Conservation (phyloP, 306 rosid species). For the Spatholobus suberectus region DNA sequence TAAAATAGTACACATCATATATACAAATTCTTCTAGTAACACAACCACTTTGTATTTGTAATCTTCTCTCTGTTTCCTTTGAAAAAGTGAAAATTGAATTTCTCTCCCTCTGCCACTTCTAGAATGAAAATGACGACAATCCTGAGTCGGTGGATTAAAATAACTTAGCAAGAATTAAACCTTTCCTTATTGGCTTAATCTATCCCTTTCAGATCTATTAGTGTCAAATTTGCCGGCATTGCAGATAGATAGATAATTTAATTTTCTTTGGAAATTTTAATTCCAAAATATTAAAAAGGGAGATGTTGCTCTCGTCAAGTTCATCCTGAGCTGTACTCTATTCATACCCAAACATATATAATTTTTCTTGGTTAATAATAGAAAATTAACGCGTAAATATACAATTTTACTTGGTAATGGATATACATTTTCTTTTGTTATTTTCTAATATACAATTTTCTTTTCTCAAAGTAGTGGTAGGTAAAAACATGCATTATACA, state of each 20-base stretch:
- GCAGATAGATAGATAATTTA: background rate
- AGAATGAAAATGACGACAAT: background rate
- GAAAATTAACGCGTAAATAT: background rate
- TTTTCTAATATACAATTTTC: background rate
- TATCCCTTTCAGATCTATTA: background rate
- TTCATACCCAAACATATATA: background rate
- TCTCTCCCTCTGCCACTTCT: background rate
- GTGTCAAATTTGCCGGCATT: constrained; percentile 43
- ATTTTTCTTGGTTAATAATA: background rate
- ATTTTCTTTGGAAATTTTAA: constrained; percentile 30
- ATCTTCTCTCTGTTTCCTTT: background rate
- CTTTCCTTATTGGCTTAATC: background rate
- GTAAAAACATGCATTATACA: background rate
- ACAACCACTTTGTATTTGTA: background rate
- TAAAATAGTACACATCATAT: background rate
- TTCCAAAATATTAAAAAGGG: background rate
- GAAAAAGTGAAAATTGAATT: constrained; percentile 10
- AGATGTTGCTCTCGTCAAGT: background rate
- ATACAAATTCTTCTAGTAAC: background rate
- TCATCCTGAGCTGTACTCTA: constrained; percentile 20
- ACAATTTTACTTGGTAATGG: background rate
- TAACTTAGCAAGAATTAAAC: background rate
- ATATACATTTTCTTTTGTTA: background rate
- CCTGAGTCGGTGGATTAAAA: background rate
- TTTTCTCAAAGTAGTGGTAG: background rate